These are phyloP conservation scores for Apium graveolens DNA, from an alignment of 129 eudicot genomes.

Conservation along the genomic window DNA sequence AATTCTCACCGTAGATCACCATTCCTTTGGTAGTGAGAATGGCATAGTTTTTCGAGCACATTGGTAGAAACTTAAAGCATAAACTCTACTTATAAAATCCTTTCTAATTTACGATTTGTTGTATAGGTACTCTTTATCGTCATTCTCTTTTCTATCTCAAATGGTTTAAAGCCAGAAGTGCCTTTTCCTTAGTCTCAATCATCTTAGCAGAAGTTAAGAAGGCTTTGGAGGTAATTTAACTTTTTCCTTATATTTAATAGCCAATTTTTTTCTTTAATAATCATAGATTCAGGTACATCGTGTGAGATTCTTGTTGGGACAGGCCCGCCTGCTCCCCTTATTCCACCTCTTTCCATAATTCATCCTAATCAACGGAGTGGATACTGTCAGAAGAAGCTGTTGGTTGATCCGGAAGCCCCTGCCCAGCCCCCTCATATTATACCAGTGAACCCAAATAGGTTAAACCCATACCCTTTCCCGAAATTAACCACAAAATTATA, in stretches of 20 bases:
- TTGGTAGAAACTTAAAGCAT: not conserved
- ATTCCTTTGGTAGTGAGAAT: not conserved
- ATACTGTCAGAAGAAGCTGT: too few relatives aligned
- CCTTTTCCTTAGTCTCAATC: not conserved
- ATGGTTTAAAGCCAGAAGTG: not conserved
- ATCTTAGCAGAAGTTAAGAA: not conserved
- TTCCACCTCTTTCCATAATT: too few relatives aligned
- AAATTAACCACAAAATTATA: not conserved
- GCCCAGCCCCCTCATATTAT: too few relatives aligned
- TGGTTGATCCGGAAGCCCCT: too few relatives aligned
- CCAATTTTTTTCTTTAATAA: not conserved
- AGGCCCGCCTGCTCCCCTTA: too few relatives aligned
- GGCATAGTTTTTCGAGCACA: not conserved
- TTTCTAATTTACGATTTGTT: not conserved
- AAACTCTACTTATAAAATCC: not conserved
- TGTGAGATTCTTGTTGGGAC: too few relatives aligned
- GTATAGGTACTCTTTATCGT: not conserved
- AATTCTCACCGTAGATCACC: not conserved
- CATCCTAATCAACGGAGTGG: too few relatives aligned
- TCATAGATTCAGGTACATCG: not conserved
- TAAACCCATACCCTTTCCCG: too few relatives aligned
- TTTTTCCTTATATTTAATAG: not conserved
- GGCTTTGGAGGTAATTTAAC: not conserved
- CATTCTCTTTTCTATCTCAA: not conserved
- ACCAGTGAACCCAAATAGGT: too few relatives aligned